Percentiles rank a stretch among this genome's conserved stretches.
phyloP scores from a whole-genome alignment of 208 protist species.

The Trypanosoma theileri region DNA sequence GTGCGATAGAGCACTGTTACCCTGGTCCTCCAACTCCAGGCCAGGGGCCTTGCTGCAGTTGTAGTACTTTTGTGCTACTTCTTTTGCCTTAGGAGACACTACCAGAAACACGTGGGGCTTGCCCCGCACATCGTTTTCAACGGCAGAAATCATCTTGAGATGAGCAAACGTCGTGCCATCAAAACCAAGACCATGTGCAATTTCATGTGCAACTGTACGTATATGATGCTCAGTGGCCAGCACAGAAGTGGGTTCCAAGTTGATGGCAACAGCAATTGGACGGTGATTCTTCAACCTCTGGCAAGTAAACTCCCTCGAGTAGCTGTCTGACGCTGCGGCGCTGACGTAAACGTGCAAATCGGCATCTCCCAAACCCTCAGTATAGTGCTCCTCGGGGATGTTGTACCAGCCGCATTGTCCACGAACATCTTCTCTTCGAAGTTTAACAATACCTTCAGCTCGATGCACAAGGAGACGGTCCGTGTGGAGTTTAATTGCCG shows the following conservation, averaged over 20 bases:
- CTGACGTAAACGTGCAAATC: slow-evolving; percentile 70
- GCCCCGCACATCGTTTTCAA: not conserved
- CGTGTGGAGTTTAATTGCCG: slow-evolving; percentile 37
- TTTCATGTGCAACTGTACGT: not conserved
- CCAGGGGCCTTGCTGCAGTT: not conserved
- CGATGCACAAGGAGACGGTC: slow-evolving; percentile 48
- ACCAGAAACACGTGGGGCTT: not conserved
- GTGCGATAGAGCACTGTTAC: not conserved
- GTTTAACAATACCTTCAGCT: slow-evolving; percentile 14
- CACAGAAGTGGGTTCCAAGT: slow-evolving; percentile 29
- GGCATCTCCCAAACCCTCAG: slow-evolving; percentile 30
- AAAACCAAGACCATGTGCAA: not conserved
- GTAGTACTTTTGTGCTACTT: not conserved
- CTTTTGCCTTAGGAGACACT: not conserved
- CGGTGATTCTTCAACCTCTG: not conserved
- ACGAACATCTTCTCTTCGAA: slow-evolving; percentile 1
- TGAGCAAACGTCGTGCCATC: not conserved
- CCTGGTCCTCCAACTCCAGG: not conserved
- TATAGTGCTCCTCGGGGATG: slow-evolving; percentile 39
- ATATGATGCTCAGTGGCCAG: not conserved
- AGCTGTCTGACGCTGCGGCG: slow-evolving; percentile 4
- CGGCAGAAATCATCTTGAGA: not conserved
- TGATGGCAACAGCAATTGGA: not conserved
- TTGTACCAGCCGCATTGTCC: slow-evolving; percentile 35
- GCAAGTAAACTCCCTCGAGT: not conserved